Percentiles rank a stretch among this genome's conserved stretches.
Conservation (phyloP, 495 filamentous ascomycete genomes). For the Aspergillus sclerotiicarbonarius region DNA sequence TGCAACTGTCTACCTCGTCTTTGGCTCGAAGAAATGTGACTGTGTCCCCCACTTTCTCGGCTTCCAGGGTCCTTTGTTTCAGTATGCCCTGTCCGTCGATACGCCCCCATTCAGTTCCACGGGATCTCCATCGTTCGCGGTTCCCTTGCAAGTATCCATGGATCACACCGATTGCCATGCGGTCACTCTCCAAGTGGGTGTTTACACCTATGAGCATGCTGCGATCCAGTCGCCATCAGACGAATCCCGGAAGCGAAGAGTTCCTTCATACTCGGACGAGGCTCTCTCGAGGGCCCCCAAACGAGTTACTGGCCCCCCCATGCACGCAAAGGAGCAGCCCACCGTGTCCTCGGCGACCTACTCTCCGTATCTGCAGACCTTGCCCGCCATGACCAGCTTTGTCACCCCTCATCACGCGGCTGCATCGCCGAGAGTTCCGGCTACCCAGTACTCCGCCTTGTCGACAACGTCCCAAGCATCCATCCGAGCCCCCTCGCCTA, state of each 20-base stretch:
- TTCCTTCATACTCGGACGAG: constrained; percentile 47
- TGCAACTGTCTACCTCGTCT: constrained; percentile 63
- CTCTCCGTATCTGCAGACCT: constrained; percentile 44
- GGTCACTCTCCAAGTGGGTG: constrained; percentile 65
- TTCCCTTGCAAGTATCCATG: constrained; percentile 71
- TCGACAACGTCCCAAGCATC: constrained; percentile 35
- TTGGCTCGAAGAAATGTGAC: constrained; percentile 67
- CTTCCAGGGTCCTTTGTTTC: constrained; percentile 55
- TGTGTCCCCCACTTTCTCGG: constrained; percentile 61
- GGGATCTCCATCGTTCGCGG: constrained; percentile 60
- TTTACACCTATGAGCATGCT: constrained; percentile 68
- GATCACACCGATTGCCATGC: constrained; percentile 63
- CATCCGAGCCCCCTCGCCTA: constrained; percentile 41
- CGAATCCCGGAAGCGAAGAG: constrained; percentile 52
- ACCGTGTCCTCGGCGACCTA: constrained; percentile 43
- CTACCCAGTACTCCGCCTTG: constrained; percentile 30
- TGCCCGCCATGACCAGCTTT: constrained; percentile 35
- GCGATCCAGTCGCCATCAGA: constrained; percentile 31
- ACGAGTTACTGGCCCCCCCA: constrained; percentile 38
- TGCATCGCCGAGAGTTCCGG: constrained; percentile 29
- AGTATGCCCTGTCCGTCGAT: constrained; percentile 70
- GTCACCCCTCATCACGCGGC: constrained; percentile 29
- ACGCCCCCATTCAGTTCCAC: constrained; percentile 70
- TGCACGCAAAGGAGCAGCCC: constrained; percentile 39
- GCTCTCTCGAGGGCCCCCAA: constrained; percentile 40